These are phyloP conservation scores for Talaromyces atroroseus DNA, from an alignment of 2,329 filamentous ascomycete genomes.

Conservation along the genomic window DNA sequence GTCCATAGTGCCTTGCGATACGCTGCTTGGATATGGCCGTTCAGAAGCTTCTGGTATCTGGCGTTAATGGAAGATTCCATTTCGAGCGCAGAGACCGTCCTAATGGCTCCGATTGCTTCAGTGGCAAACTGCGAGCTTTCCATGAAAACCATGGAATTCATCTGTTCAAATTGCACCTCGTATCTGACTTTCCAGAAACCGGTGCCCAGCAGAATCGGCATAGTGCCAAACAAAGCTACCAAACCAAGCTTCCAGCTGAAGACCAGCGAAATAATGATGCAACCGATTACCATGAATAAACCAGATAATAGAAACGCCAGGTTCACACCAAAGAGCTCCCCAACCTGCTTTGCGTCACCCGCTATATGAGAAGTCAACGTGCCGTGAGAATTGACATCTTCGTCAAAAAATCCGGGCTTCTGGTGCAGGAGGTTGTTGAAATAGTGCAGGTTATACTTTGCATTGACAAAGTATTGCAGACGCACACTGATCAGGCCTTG, in stretches of 20 bases:
- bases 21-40: slow-evolving; percentile 54
- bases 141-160: slow-evolving; percentile 63
- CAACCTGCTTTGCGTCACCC: slow-evolving; percentile 46
- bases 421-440: slow-evolving; percentile 44
- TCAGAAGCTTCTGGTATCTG: slow-evolving; percentile 57
- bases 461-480: slow-evolving; percentile 5
- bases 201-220: slow-evolving; percentile 47
- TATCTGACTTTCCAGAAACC: slow-evolving; percentile 55
- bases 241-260: slow-evolving; percentile 74
- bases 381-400: slow-evolving; percentile 44
- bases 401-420: slow-evolving; percentile 40
- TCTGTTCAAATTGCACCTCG: slow-evolving; percentile 62
- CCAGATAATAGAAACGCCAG: slow-evolving; percentile 53
- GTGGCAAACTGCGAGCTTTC: slow-evolving; percentile 70
- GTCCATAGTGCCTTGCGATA: slow-evolving; percentile 58
- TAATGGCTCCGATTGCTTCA: slow-evolving; percentile 67
- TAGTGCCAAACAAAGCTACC: slow-evolving; percentile 57
- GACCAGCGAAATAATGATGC: slow-evolving; percentile 60
- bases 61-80: slow-evolving; percentile 61
- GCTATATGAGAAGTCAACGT: slow-evolving; percentile 44
- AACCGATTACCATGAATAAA: slow-evolving; percentile 60
- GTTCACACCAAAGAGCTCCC: slow-evolving; percentile 47
- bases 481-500: neutral
- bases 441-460: slow-evolving; percentile 25
- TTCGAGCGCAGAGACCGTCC: slow-evolving; percentile 65